Conservation (phyloP, 2,329 filamentous ascomycete genomes). For the Apiospora sp. region DNA sequence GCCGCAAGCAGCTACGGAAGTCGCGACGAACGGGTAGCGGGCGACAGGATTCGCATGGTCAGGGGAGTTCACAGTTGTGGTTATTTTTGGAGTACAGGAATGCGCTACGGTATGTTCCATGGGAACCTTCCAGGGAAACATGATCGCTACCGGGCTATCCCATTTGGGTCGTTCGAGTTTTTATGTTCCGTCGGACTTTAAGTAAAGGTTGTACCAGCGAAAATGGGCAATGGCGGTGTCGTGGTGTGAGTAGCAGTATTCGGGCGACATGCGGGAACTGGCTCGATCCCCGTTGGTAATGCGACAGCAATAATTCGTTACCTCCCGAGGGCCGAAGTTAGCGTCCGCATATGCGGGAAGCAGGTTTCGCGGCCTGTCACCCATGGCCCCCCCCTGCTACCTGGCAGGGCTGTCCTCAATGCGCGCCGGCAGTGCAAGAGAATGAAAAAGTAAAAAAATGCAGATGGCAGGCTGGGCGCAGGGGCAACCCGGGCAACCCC, state of each 20-base stretch:
- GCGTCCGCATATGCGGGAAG: background rate
- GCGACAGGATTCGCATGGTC: background rate
- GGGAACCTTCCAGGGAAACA: background rate
- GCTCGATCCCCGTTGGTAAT: background rate
- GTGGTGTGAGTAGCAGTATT: background rate
- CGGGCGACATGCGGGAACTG: background rate
- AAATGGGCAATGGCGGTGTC: background rate
- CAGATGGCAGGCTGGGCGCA: background rate
- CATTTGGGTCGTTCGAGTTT: background rate
- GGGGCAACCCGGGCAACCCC: background rate
- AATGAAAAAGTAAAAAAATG: background rate
- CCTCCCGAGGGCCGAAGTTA: background rate
- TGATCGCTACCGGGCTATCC: background rate
- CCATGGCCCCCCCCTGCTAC: background rate
- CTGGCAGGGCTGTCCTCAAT: background rate
- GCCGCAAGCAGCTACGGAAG: constrained; percentile 37
- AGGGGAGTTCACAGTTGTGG: background rate
- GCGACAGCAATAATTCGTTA: background rate
- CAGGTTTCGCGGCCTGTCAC: background rate
- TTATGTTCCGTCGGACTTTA: background rate
- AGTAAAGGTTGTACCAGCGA: background rate
- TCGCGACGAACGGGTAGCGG: constrained; percentile 31
- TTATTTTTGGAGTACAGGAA: background rate
- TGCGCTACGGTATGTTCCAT: background rate
- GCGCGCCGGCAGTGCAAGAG: background rate